Evolutionary conservation across 2,329 filamentous ascomycete genomes (phyloP).

Genomic region (Neofusicoccum kwambonambiense): DNA sequence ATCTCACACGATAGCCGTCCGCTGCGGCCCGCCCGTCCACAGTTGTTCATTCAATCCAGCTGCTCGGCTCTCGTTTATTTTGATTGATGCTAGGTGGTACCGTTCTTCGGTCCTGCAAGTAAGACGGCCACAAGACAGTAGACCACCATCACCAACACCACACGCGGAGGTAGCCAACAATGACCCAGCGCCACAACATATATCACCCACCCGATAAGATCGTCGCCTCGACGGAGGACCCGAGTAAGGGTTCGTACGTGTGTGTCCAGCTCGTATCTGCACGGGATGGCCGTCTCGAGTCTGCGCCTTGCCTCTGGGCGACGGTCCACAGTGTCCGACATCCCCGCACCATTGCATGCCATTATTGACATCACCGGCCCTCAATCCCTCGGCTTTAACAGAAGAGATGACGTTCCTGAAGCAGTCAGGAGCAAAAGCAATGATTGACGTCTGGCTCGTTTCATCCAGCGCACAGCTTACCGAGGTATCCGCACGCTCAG

Average conservation of each 20-base stretch:
- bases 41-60: background rate
- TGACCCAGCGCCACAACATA: background rate
- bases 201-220: background rate
- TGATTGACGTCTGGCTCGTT: constrained; percentile 7
- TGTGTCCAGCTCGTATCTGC: background rate
- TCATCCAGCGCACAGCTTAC: constrained; percentile 12
- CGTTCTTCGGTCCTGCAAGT: background rate
- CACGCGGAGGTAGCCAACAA: background rate
- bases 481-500: constrained; percentile 1
- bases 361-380: background rate
- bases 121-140: background rate
- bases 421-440: background rate
- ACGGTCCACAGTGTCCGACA: background rate
- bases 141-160: background rate
- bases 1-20: no score
- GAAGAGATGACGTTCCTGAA: background rate
- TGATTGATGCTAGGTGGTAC: no score
- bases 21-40: background rate
- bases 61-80: no score
- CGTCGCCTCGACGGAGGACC: background rate
- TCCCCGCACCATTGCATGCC: background rate
- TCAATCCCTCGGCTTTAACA: background rate
- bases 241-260: background rate
- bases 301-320: background rate
- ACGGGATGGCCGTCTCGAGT: background rate